Base-by-base conservation (phyloP, 345 rosid species). In the Eutrema yunnanense region DNA sequence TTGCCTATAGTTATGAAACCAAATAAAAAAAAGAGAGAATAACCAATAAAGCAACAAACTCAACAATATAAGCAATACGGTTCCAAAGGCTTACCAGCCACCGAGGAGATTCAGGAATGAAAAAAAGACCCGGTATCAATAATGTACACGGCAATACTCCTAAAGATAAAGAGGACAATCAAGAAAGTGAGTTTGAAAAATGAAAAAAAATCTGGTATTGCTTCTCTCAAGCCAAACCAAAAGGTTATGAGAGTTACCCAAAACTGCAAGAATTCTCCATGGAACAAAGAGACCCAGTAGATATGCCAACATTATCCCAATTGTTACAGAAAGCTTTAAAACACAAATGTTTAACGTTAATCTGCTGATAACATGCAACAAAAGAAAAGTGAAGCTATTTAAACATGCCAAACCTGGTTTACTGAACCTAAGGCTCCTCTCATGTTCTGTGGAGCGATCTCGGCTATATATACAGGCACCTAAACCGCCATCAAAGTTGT, bases 31-130 rank as follows among this genome's bases (percentile, higher is more conserved):
- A 3, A 10, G 3, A 52, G 30, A 42, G 44, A 11, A 27, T 48
- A 49, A 61, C 14, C 3, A 52, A 2, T 7, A 52, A 52, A 8
- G 48, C 53, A 72, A 72, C 51, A 58, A 52, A 44, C 8, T 30
- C 57, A 50, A 71, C 32, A 34, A n/a, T n/a, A 36, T 32, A 63
- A 54, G 59, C 33, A 30, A 59, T 13, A 43, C 0, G 14, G 63
- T 37, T 60, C 12, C 30, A 29, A 46, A 57, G 71, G 44, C 82
- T 81, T 87, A 92, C 99, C 92, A 95, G 86, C 98, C 99, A 95
- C 44, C 98, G 88, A 78, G 98, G 98, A 82, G 99, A 95, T 81
- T 95, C 99, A 5, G 99, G 98, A 69, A 95, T 85, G 86, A 95
- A 95, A 78, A 95, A 95, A 9, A 95, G 88, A 71, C 92, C 98